Base-by-base conservation (phyloP, 768 basidiomycete genomes). In the Tulasnella sp. region DNA sequence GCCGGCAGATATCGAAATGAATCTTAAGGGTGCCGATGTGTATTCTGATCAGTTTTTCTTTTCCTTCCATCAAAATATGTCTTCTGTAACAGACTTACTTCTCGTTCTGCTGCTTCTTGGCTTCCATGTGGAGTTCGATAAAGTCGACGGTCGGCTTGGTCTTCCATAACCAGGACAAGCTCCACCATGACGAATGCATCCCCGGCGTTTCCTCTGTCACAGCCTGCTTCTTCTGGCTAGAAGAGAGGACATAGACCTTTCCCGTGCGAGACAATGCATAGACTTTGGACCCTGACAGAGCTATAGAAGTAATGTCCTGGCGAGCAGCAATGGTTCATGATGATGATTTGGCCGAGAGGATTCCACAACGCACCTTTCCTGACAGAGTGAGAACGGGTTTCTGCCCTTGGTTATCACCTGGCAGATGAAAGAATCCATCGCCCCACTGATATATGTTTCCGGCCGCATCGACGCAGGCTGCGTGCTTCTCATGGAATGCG, bases 381-480 rank as follows among this genome's bases (percentile, higher is more conserved):
- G 15, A 26, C 5, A 49, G 32, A 23, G 47, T 60, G 17, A 44
- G 53, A 23, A 32, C 23, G n/a, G 24, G 19, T 23, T 62, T 74
- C 21, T 64, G 84, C 0, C 27, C 72, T 76, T 4, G 84, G 84
- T 27, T 62, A 64, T 68, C 63, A 15, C 75, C 75, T 15, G 34
- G 34, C 34, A 38, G 34, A 15, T 38, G 7, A 63, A 76, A 77
- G 69, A 82, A 86, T 0, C 78, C 83, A 43, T 77, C 75, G 0
- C 88, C 88, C 88, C 88, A 92, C 65, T 90, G 87, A 66, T 88
- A 86, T 2, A 89, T 83, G 65, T 93, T 84, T 24, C 89, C 90
- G 34, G 79, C 76, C 7, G 80, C 81, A 66, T 91, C 88, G 19
- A 91, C 80, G 63, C 86, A 88, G 13, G 83, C 88, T 0, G 81